Evolutionary conservation across 768 basidiomycete genomes (phyloP).

Genomic region (Tricholomella constricta): DNA sequence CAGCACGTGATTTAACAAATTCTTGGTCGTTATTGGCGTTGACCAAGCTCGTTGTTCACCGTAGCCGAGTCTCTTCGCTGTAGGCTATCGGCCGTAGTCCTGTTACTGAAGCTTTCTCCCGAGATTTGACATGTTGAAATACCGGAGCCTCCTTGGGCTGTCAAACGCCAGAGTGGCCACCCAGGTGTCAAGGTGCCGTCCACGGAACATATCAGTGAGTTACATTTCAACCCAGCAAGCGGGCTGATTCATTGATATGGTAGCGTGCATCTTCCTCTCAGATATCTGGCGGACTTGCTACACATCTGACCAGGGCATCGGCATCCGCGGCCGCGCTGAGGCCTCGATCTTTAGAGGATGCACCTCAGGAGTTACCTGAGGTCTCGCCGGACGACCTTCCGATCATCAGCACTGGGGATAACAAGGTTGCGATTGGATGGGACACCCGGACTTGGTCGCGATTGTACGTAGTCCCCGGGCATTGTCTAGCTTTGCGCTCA

Average conservation of each 20-base stretch:
- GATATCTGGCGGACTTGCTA: constrained; percentile 5
- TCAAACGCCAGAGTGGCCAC: not conserved
- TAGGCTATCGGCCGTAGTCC: no score
- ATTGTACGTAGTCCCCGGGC: constrained; percentile 55
- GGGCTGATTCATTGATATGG: not conserved
- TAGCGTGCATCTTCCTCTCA: constrained; percentile 6
- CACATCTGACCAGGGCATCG: constrained; percentile 15
- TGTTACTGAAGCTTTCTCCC: not conserved
- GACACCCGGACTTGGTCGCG: constrained; percentile 69
- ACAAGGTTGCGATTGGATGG: constrained; percentile 73
- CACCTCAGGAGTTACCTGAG: constrained; percentile 22
- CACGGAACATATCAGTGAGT: constrained; percentile 1
- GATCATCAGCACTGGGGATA: constrained; percentile 55
- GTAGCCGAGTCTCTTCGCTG: no score
- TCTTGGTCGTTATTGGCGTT: not conserved
- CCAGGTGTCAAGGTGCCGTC: not conserved
- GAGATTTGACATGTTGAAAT: not conserved
- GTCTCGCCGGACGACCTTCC: constrained; percentile 47
- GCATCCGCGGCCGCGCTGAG: constrained; percentile 26
- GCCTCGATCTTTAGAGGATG: constrained; percentile 14
- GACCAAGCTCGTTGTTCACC: no score
- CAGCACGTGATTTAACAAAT: not conserved
- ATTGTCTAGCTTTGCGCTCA: not conserved
- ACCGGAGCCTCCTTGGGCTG: not conserved
- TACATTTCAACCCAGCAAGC: not conserved